Evolutionary conservation across 805 yeast species (phyloP), one percentile per base, ranked within the genome.

Genomic region (Ogataea polymorpha): DNA sequence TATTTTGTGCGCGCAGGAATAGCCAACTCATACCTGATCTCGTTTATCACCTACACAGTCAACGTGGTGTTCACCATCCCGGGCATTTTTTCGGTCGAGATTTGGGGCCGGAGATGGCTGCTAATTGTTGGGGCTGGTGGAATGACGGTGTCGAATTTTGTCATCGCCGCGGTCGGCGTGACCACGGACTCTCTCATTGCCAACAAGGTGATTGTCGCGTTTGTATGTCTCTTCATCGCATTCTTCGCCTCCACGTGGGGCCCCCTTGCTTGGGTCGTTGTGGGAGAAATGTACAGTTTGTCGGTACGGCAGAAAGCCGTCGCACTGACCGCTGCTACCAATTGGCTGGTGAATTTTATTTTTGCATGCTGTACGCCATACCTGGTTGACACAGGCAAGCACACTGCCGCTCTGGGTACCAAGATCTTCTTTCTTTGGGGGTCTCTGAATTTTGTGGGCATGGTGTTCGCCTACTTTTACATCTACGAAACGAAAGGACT

Each of bases 231-330:
- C 2, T 86, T 85, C 54, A 85, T 86, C 54, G 85, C 87, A 2
- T 77, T 81, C 38, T 86, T 82, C 62, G 89, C 93, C 1, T 71
- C 86, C 6, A 75, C 88, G 4, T 86, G 93, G 93, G 95, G 91
- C 50, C 91, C 91, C 10, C 74, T 77, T 24, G 80, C 76, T 13
- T 86, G 93, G 93, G 93, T 79, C 16, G 63, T 77, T 20, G 72
- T 76, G 20, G 80, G 81, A 37, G 84, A 79, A 60, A 70, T 84
- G 34, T 86, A 75, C 59, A 80, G 87, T 18, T 67, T 86, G 38
- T 78, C 87, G 34, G 78, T 85, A 23, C 74, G 95, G 56, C 88
- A 86, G 48, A 81, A 81, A 58, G 84, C 90, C 11, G 84, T 84
- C 18, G 79, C 93, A 8, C 60, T 86, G 18, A 77, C 86, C 21